Base-by-base conservation (phyloP, 768 basidiomycete genomes). In the Leccinum incarnatum region DNA sequence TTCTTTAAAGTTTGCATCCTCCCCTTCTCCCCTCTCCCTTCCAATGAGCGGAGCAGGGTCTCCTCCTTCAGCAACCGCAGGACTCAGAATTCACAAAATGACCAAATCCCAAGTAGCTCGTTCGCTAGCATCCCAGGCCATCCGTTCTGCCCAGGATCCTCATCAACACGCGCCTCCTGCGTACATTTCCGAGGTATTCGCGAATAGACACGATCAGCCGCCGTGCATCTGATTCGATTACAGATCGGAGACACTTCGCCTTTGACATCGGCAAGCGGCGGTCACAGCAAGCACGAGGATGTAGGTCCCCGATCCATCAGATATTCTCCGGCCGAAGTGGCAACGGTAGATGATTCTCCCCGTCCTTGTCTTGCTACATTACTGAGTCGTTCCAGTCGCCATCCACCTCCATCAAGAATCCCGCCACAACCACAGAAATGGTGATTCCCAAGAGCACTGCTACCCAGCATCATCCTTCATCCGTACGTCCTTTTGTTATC, bases 191-290 rank as follows among this genome's bases (percentile, higher is more conserved):
- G 61, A 62, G 58, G 69, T 71, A 60, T 32, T 60, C n/a, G 15
- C 48, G 46, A 51, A 9, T 50, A 32, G 45, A 30, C 12, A 12
- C 29, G 25, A 50, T 59, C 54, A 40, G 11, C 15, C 27, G 8
- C 19, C 27, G 23, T 52, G 55, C 54, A 54, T 62, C 70, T 67
- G 37, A 70, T 27, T 53, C 53, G 23, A 32, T 46, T 25, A 19
- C 52, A 71, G 70, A 58, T 57, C 15, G 65, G 60, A 10, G 50
- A 49, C 12, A 3, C 53, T 40, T n/a, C 57, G 9, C 58, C 66
- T 59, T 67, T 62, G 49, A 57, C 56, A 15, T 56, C 58, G 30
- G 52, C 61, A 30, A 59, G 46, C 49, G 34, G 56, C 30, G 48
- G 11, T 32, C 47, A 55, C 45, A 36, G 30, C 30, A 50, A 45